Conservation (phyloP, 2,329 filamentous ascomycete genomes). For the Apiospora arundinis region DNA sequence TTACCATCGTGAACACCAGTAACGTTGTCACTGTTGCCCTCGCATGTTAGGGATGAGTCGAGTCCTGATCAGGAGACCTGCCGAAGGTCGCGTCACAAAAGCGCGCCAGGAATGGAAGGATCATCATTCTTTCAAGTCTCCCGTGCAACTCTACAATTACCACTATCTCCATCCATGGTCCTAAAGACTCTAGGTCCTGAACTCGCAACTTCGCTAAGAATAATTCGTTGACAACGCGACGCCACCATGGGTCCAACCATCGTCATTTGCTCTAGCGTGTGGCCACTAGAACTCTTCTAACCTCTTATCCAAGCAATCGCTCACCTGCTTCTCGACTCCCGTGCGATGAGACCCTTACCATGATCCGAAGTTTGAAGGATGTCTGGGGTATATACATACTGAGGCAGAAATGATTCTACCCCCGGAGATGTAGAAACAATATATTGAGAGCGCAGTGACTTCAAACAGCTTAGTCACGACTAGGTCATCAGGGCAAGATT, state of each 20-base stretch:
- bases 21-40: too few species aligned
- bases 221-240: not conserved
- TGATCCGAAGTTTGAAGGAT: not conserved
- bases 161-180: too few species aligned
- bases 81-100: too few species aligned
- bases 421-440: slow-evolving; percentile 1
- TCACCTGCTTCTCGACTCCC: slow-evolving; percentile 10
- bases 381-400: slow-evolving; percentile 17
- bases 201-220: not conserved
- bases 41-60: too few species aligned
- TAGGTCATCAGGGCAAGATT: too few species aligned
- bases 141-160: not conserved
- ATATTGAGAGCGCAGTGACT: not conserved
- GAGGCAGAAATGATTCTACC: slow-evolving; percentile 11
- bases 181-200: not conserved
- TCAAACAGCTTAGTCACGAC: too few species aligned
- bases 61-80: too few species aligned
- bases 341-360: slow-evolving; percentile 14
- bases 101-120: not conserved
- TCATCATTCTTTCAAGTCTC: not conserved
- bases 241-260: not conserved
- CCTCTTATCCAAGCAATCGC: slow-evolving; percentile 19
- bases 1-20: too few species aligned
- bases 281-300: slow-evolving; percentile 13
- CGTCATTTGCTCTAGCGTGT: slow-evolving; percentile 19